Evolutionary conservation across 768 basidiomycete species (phyloP).

Genomic region (Mycena floridula): DNA sequence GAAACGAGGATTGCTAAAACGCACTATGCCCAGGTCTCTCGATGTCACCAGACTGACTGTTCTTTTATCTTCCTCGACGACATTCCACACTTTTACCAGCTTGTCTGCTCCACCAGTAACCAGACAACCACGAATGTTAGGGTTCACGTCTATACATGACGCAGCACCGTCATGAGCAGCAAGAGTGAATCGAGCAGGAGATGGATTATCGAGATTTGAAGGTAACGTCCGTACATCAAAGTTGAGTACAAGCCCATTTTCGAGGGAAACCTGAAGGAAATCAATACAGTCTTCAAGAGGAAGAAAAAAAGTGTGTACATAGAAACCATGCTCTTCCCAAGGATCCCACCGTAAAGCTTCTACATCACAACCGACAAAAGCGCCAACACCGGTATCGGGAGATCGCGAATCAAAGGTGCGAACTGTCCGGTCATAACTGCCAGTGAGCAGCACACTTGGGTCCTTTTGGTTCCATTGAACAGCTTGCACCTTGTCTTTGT

Average conservation of each 20-base stretch:
- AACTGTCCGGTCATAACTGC: constrained; percentile 94
- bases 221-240: constrained; percentile 86
- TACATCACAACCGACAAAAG: constrained; percentile 83
- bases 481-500: constrained; percentile 93
- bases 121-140: constrained; percentile 84
- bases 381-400: constrained; percentile 77
- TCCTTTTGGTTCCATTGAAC: constrained; percentile 93
- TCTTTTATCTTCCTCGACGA: constrained; percentile 57
- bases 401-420: constrained; percentile 89
- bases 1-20: constrained; percentile 17
- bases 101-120: constrained; percentile 95
- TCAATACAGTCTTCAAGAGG: background rate
- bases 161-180: constrained; percentile 90
- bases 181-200: constrained; percentile 78
- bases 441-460: constrained; percentile 86
- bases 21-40: constrained; percentile 85
- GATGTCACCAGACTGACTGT: constrained; percentile 81
- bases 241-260: constrained; percentile 90
- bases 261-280: constrained; percentile 73
- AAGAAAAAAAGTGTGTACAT: constrained; percentile 43
- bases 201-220: constrained; percentile 54
- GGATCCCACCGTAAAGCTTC: constrained; percentile 96
- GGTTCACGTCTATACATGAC: constrained; percentile 86
- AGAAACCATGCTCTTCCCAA: constrained; percentile 84
- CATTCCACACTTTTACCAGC: constrained; percentile 94